Base-by-base conservation (phyloP, 768 basidiomycete genomes). In the Hypholoma sublateritium region DNA sequence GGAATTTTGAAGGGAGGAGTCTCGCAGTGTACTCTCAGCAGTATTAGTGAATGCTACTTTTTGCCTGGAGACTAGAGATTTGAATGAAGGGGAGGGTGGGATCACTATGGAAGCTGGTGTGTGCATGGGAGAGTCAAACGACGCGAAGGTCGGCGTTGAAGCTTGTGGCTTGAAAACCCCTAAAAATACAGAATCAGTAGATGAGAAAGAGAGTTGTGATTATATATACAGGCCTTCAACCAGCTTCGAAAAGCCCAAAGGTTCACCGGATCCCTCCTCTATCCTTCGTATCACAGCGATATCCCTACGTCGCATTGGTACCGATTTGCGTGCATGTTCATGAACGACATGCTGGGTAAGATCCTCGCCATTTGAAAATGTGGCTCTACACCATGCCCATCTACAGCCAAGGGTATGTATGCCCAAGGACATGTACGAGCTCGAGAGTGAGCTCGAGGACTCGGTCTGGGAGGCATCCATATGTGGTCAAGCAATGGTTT, bases 341-440 rank as follows among this genome's bases (percentile, higher is more conserved):
- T 70, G 64, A 13, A 74, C 64, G 42, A 85, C 76, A 63, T 87
- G 85, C 6, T 70, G 59, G 2, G 70, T 64, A 24, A 85, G 75
- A 14, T 74, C 74, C 2, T 65, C 58, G n/a, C 70, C 67, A 24
- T 62, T 72, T 9, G 64, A 44, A 54, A 79, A 85, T 2, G 70
- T 70, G 9, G 66, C 66, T 2, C 79, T 71, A 51, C 85, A 87
- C 79, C 81, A 81, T 5, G 72, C 72, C 85, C 84, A 85, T 53
- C 70, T 72, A 67, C 84, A 86, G 12, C 70, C 62, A 57, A 75
- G 59, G 6, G 69, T 57, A 25, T 59, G 59, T 25, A 55, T 34
- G 34, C 42, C 35, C 16, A 58, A 59, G 19, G 34, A 50, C 46
- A 46, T 55, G 9, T 50, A 55, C 16, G 46, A 46, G 42, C 25